These are phyloP conservation scores for Botrytis fragariae DNA, from an alignment of 2,329 filamentous ascomycete species.

Conservation along the genomic window DNA sequence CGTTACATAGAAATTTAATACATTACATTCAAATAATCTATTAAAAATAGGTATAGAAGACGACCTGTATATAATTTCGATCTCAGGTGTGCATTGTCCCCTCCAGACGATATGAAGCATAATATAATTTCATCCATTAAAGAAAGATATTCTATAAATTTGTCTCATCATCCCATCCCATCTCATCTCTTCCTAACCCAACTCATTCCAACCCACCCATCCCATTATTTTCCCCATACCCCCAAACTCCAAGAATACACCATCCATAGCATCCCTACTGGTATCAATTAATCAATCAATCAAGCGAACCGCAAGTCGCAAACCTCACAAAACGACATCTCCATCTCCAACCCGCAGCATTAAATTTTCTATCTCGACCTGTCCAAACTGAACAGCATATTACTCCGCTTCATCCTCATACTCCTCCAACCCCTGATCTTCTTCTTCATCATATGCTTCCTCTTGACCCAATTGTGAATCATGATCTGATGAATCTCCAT, in stretches of 20 bases:
- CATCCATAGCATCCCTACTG: slow-evolving; percentile 4
- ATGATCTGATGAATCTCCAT: slow-evolving; percentile 22
- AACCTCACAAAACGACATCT: not conserved
- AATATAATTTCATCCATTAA: not conserved
- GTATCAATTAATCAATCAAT: slow-evolving; percentile 7
- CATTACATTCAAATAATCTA: not conserved
- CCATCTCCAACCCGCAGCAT: not conserved
- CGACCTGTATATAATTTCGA: not conserved
- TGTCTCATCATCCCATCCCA: not conserved
- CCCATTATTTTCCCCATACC: not conserved
- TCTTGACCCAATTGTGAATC: slow-evolving; percentile 30
- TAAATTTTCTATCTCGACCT: not conserved
- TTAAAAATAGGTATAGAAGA: not conserved
- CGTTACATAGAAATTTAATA: not conserved
- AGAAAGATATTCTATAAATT: not conserved
- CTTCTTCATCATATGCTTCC: slow-evolving; percentile 36
- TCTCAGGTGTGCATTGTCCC: not conserved
- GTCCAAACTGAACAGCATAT: not conserved
- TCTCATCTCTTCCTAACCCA: not conserved
- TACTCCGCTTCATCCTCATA: slow-evolving; percentile 1
- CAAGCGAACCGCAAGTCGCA: not conserved
- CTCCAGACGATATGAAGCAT: not conserved
- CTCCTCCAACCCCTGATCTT: slow-evolving; percentile 23
- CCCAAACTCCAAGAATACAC: not conserved
- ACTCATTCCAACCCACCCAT: not conserved